Evolutionary conservation across 768 basidiomycete species (phyloP).

Genomic region (Ramaria sp.): DNA sequence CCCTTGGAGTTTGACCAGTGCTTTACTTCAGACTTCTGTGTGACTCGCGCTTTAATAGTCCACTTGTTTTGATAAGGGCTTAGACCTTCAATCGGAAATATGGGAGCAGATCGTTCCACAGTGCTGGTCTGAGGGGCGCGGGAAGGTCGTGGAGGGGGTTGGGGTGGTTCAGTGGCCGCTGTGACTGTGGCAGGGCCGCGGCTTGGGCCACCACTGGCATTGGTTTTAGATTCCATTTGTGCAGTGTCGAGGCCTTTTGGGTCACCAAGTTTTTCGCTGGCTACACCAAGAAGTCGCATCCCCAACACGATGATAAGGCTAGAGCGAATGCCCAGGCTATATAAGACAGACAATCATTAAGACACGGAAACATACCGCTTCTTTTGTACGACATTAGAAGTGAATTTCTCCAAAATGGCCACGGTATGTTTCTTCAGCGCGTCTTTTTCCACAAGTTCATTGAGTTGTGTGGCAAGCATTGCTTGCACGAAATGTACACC

Average conservation of each 20-base stretch:
- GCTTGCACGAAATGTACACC: slow-evolving; percentile 79
- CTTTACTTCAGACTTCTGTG: slow-evolving; percentile 79
- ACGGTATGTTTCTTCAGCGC: slow-evolving; percentile 56
- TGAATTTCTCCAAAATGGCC: slow-evolving; percentile 60
- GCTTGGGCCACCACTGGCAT: slow-evolving; percentile 16
- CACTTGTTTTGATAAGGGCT: slow-evolving; percentile 98
- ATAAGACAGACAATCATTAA: not conserved
- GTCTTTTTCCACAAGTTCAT: slow-evolving; percentile 56
- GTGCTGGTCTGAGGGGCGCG: slow-evolving; percentile 13
- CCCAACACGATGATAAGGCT: slow-evolving; percentile 79
- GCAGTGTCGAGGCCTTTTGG: slow-evolving; percentile 32
- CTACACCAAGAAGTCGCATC: slow-evolving; percentile 42
- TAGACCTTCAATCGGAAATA: slow-evolving; percentile 86
- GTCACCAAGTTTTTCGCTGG: slow-evolving; percentile 66
- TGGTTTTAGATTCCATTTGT: slow-evolving; percentile 23
- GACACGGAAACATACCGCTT: slow-evolving; percentile 51
- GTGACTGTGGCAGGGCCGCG: slow-evolving; percentile 9
- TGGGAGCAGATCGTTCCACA: slow-evolving; percentile 19
- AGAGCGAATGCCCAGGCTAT: slow-evolving; percentile 3
- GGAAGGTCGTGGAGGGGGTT: slow-evolving; percentile 13
- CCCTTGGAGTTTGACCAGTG: slow-evolving; percentile 84
- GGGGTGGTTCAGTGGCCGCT: slow-evolving; percentile 9
- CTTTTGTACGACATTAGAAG: slow-evolving; percentile 74
- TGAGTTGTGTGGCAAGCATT: slow-evolving; percentile 92
- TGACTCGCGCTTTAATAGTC: slow-evolving; percentile 94